Base-by-base conservation (phyloP, 2,329 filamentous ascomycete species). In the Penicillium sclerotiorum region DNA sequence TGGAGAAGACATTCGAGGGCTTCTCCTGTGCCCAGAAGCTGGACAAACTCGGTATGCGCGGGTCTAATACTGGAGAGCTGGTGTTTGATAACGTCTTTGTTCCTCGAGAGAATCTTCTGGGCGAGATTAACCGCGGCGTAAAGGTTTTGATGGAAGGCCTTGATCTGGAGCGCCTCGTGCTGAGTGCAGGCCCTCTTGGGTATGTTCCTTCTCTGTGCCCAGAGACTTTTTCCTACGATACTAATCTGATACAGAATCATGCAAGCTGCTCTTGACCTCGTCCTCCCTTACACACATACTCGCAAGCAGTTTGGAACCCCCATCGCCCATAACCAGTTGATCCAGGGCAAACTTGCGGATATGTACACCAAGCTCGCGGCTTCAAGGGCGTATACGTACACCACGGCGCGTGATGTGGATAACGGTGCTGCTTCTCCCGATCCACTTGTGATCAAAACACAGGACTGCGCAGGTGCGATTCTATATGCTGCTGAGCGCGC, bases 1-100 rank as follows among this genome's bases (percentile, higher is more conserved):
- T 97, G 32, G 87, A 95, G 60, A 80, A 78, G 47, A 64, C 71
- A 8, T 77, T 81, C 28, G 74, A 84, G 30, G 93, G 94, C 36
- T 97, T 96, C 77, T 88, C 85, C 56, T 92, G 90, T 63, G 85
- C 90, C 6, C 82, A 90, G 55, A 97, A 97, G 74, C 84, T 97
- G 15, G 93, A 97, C 79, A 97, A 99, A 77, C 87, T 99, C 72
- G 94, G 94, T 60, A 99, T 99, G 94, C 84, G 94, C 49, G 94
- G 94, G 51, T 94, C 89, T 60, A 96, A 96, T 74, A 97, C 94
- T 0, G 94, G 94, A 63, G 94, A 97, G 73, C 82, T 97, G 20
- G 82, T 93, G 48, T 95, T 97, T 60, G 91, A 96, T 55, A 80
- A 87, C 58, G 90, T 96, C 50, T 96, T 96, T 66, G 90, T 97